Base-by-base conservation (phyloP, 306 rosid species). In the Castanea crenata region DNA sequence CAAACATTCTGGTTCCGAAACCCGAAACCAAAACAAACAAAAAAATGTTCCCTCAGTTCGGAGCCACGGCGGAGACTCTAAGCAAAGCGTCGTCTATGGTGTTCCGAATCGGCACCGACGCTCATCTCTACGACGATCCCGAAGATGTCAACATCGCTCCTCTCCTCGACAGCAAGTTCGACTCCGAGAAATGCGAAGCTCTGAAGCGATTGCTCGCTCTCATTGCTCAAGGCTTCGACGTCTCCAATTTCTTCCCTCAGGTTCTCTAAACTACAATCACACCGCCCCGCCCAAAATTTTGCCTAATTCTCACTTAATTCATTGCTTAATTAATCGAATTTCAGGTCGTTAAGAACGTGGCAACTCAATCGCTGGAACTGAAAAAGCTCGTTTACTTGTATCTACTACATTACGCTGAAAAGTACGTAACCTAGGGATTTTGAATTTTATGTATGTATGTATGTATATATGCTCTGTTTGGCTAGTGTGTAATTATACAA, bases 51-150 rank as follows among this genome's bases (percentile, higher is more conserved):
- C 86, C 88, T 3, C 99, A 91, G 58, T 91, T 95, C 79, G 97
- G 97, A 21, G 97, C 96, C 31, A 93, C 99, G 75, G 94, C 99
- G 73, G 98, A 93, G 34, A 87, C 96, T 55, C 88, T 93, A 83
- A 96, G 93, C 84, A 93, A 93, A 81, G 99, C 98, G n/a, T 96
- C 98, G 19, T 89, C 99, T 63, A 81, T 90, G 78, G 93, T 96
- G 84, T 90, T 91, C 84, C 93, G 98, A 79, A 93, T 96, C 90
- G 98, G 99, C 18, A 91, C 99, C n/a, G 99, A 96, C 78, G 98
- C 99, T 3, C 98, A 93, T 83, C 98, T 96, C 78, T 96, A 96
- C 93, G 98, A 96, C 85, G 99, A 96, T 29, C 99, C 99, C 29
- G 97, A 93, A 5, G 97, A 96, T 31, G 99, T 88, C 59, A 93